Base-by-base conservation (phyloP, 179 eudicot species). In the Carnegiea gigantea region DNA sequence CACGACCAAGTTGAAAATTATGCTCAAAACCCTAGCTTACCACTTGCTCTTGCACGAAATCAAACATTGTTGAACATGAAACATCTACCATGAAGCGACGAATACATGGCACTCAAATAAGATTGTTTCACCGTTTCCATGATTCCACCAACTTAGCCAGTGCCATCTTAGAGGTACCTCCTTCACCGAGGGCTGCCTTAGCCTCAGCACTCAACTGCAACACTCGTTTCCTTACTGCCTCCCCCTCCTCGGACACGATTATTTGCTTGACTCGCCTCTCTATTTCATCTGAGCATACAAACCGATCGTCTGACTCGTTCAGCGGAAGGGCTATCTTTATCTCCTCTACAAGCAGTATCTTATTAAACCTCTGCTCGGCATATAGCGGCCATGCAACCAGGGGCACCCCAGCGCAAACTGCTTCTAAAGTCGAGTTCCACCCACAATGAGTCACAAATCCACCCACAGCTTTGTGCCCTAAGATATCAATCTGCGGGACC, bases 401-500 rank as follows among this genome's bases (percentile, higher is more conserved):
- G 2, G 93, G 89, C 9, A 89, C 89, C 10, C 92, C 93, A 11
- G 67, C 76, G 9, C 43, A 13, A 18, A 91, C 77, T 0, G 88
- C 88, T 78, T 91, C 93, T 49, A 91, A 46, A 33, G 67, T 73
- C 60, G 93, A 90, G 86, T 88, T 90, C 91, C 93, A 86, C 2
- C 93, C 91, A 73, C 94, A 89, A 79, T 89, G 94, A 30, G 84
- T 86, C 74, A 90, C 90, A 40, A 91, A 89, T 9, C 87, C 92
- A 9, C 89, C 91, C 0, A 87, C 82, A 0, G 90, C 81, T 9
- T 75, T 82, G 64, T 91, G 94, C 33, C 76, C 76, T 14, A 91
- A 85, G 17, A 90, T 78, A 21, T 68, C 85, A 48, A 75, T 73
- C 65, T 91, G 94, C 49, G 94, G 94, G 12, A 85, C 94, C 92